Conservation (phyloP, 177 flowering plant genomes). For the Vitis hybrid region DNA sequence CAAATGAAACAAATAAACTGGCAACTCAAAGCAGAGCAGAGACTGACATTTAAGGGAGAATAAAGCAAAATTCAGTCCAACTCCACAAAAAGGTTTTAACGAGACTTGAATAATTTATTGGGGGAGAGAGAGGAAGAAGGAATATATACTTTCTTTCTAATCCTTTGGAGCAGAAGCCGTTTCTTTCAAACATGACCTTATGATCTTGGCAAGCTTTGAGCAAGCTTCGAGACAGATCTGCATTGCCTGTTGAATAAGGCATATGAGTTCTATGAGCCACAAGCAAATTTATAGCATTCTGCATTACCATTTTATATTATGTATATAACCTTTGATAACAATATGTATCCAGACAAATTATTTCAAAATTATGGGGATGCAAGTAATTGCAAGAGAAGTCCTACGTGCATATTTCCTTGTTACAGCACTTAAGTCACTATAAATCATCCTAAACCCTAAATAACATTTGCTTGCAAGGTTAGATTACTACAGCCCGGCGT, state of each 20-base stretch:
- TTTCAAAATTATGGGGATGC: no score
- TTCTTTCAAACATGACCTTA: slow-evolving; percentile 81
- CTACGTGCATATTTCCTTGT: no score
- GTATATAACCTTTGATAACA: no score
- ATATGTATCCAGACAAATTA: no score
- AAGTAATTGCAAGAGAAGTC: no score
- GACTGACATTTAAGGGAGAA: not conserved
- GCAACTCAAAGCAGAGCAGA: not conserved
- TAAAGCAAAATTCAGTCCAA: not conserved
- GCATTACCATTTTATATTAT: no score
- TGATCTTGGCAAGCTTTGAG: slow-evolving; percentile 70
- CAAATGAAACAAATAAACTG: not conserved
- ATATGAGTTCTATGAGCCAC: not conserved
- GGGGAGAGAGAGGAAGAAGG: not conserved
- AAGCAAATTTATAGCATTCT: slow-evolving; percentile 1
- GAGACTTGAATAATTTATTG: not conserved
- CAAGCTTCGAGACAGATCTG: slow-evolving; percentile 80
- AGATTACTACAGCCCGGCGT: no score
- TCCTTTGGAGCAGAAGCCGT: slow-evolving; percentile 50
- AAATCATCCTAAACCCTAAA: no score
- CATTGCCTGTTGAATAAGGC: slow-evolving; percentile 21
- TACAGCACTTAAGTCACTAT: no score
- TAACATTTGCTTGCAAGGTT: no score
- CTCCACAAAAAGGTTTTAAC: not conserved
- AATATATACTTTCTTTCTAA: slow-evolving; percentile 10